Evolutionary conservation across 2,329 filamentous ascomycete genomes (phyloP), one percentile per base, ranked within the genome.

Genomic region (Colletotrichum tropicale): DNA sequence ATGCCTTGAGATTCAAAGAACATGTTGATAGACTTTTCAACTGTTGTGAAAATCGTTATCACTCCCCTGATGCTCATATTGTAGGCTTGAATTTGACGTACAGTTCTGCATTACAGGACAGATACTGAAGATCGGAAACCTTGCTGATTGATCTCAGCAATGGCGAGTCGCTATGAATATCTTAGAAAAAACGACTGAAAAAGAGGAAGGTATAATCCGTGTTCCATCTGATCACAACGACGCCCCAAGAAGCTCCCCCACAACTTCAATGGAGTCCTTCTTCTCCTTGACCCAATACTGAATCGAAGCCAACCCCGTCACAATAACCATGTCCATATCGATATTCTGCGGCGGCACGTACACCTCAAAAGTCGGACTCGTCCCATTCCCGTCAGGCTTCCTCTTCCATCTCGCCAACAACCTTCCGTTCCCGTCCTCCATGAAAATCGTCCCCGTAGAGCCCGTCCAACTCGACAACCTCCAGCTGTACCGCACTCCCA

Each of bases 241-340:
- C 24, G 61, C 61, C 8, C 61, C 52, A 2, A 75, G 32, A 30
- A 34, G n/a, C 5, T 55, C 61, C 6, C 38, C 55, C 13, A 61
- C n/a, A 3, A 26, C 61, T 12, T 10, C 8, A 15, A 24, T 24
- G 8, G 61, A 16, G 5, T 66, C 66, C 13, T 56, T 71, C 30
- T 72, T 69, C 24, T 77, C 66, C n/a, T 75, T 66, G 0, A 7
- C 15, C 73, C 75, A 73, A n/a, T 62, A 66, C 8, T 70, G 62
- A 34, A 73, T 65, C 2, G 69, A 55, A 18, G 72, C 60, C 24
- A 72, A 8, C 6, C 75, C 68, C 26, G 75, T 76, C 12, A 70
- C 72, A 15, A 77, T 48, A 1, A 77, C 26, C 72, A 76, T 67
- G 21, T 76, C 75, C 65, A 76, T 72, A 3, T 76, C 75, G n/a